Conservation (phyloP, 1,284 basidiomycete species). For the Papiliotrema nemorosa region DNA sequence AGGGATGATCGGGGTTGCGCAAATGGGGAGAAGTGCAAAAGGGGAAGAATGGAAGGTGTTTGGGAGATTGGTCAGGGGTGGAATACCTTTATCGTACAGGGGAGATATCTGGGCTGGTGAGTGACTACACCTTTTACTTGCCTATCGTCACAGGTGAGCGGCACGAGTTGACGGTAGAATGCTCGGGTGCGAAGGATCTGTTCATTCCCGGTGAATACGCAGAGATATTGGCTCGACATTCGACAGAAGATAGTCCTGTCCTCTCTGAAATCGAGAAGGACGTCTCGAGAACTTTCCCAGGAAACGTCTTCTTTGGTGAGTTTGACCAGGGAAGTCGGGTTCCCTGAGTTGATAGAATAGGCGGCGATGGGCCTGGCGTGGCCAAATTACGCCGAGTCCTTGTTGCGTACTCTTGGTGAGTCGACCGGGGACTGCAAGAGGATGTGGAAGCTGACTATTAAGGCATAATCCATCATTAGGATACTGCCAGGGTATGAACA, state of each 20-base stretch:
- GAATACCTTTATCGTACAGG: slow-evolving; percentile 84
- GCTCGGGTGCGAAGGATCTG: slow-evolving; percentile 84
- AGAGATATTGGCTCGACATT: slow-evolving; percentile 67
- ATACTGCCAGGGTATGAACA: slow-evolving; percentile 53
- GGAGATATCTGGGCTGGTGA: slow-evolving; percentile 60
- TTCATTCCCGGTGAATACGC: slow-evolving; percentile 86
- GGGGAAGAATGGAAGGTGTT: slow-evolving; percentile 75
- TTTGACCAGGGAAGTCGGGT: neutral
- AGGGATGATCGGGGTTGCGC: slow-evolving; percentile 80
- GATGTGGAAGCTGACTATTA: neutral
- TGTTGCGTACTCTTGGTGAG: slow-evolving; percentile 83
- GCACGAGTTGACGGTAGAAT: slow-evolving; percentile 60
- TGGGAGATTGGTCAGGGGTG: slow-evolving; percentile 69
- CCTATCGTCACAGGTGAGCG: slow-evolving; percentile 50
- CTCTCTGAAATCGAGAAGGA: slow-evolving; percentile 90
- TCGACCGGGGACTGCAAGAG: slow-evolving; percentile 7
- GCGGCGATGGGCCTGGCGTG: slow-evolving; percentile 71
- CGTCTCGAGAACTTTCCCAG: slow-evolving; percentile 82
- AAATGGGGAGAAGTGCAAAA: slow-evolving; percentile 70
- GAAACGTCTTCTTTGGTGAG: slow-evolving; percentile 91
- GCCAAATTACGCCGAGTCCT: slow-evolving; percentile 84
- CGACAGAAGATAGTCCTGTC: slow-evolving; percentile 59
- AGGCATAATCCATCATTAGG: slow-evolving; percentile 78
- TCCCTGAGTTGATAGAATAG: slow-evolving; percentile 8
- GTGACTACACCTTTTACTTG: slow-evolving; percentile 20